Evolutionary conservation across 2,329 filamentous ascomycete genomes (phyloP).

Genomic region (Talaromyces sp.): DNA sequence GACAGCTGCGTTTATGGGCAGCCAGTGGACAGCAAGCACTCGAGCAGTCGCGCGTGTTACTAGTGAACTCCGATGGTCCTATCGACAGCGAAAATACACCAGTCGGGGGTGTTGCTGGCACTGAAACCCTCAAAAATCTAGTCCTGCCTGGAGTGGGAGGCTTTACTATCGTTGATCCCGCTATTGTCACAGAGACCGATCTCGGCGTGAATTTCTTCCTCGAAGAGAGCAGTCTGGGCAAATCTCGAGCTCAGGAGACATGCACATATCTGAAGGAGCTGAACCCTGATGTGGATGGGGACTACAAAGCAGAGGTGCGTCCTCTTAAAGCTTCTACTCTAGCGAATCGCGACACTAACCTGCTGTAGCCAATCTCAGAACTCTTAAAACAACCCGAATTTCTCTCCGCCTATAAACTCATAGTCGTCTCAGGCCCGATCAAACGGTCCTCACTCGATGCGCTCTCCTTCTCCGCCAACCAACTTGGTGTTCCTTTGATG

Average conservation of each 20-base stretch:
- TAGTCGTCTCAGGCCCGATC: conserved; percentile 60
- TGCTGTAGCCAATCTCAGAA: conserved; percentile 34
- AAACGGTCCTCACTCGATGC: conserved; percentile 49
- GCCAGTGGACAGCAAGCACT: conserved; percentile 85
- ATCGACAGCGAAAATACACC: conserved; percentile 33
- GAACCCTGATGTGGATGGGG: conserved; percentile 85
- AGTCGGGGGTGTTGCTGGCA: conserved; percentile 77
- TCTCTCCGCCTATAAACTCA: conserved; percentile 53
- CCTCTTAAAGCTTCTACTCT: not conserved
- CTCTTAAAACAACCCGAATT: conserved; percentile 38
- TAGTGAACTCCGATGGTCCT: conserved; percentile 67
- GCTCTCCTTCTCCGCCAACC: conserved; percentile 50
- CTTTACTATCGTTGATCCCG: conserved; percentile 85
- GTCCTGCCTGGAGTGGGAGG: conserved; percentile 86
- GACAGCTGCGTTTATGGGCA: conserved; percentile 92
- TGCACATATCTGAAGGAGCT: conserved; percentile 76
- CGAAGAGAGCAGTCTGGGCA: conserved; percentile 72
- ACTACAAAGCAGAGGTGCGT: conserved; percentile 59
- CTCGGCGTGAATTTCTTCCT: conserved; percentile 97
- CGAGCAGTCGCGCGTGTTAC: conserved; percentile 84
- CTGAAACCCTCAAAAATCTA: conserved; percentile 95
- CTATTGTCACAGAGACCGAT: conserved; percentile 72
- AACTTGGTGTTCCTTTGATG: conserved; percentile 68
- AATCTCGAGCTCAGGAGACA: conserved; percentile 72
- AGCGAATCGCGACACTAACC: conserved; percentile 9